These are phyloP conservation scores for Cyclocybe cylindracea DNA, from an alignment of 768 basidiomycete species.

Conservation along the genomic window DNA sequence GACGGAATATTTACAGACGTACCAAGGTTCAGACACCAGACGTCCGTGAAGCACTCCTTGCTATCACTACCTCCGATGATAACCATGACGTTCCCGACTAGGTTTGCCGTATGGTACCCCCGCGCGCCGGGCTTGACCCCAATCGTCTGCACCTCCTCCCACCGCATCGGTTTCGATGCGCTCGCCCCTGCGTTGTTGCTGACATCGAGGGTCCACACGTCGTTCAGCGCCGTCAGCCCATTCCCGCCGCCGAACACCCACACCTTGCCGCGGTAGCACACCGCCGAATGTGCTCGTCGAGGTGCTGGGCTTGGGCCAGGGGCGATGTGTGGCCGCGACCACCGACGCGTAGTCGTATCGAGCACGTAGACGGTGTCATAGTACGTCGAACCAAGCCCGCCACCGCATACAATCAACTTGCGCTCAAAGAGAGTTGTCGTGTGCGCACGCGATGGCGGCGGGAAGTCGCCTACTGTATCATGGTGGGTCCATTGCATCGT, in stretches of 20 bases:
- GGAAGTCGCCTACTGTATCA: constrained; percentile 72
- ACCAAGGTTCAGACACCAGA: constrained; percentile 89
- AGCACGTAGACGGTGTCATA: constrained; percentile 83
- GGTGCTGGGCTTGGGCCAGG: constrained; percentile 51
- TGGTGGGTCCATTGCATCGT: constrained; percentile 90
- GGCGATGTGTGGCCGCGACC: constrained; percentile 52
- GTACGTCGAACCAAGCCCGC: constrained; percentile 81
- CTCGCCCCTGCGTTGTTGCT: constrained; percentile 18
- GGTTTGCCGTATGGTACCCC: constrained; percentile 91
- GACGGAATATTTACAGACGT: constrained; percentile 1
- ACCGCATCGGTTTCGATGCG: constrained; percentile 25
- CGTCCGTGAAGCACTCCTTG: constrained; percentile 82
- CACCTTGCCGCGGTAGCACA: constrained; percentile 68
- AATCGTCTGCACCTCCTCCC: constrained; percentile 52
- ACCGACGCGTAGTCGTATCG: constrained; percentile 73
- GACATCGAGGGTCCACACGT: constrained; percentile 86
- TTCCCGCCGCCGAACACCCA: constrained; percentile 96
- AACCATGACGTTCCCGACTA: constrained; percentile 84
- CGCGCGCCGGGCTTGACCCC: constrained; percentile 62
- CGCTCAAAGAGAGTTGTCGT: constrained; percentile 82
- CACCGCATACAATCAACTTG: constrained; percentile 82
- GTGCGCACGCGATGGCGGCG: constrained; percentile 86
- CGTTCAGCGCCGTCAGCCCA: constrained; percentile 85
- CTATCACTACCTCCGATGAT: constrained; percentile 93
- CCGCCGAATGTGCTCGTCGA: constrained; percentile 87